Evolutionary conservation across 1,284 basidiomycete species (phyloP).

Genomic region (Trichosporon ovoides): DNA sequence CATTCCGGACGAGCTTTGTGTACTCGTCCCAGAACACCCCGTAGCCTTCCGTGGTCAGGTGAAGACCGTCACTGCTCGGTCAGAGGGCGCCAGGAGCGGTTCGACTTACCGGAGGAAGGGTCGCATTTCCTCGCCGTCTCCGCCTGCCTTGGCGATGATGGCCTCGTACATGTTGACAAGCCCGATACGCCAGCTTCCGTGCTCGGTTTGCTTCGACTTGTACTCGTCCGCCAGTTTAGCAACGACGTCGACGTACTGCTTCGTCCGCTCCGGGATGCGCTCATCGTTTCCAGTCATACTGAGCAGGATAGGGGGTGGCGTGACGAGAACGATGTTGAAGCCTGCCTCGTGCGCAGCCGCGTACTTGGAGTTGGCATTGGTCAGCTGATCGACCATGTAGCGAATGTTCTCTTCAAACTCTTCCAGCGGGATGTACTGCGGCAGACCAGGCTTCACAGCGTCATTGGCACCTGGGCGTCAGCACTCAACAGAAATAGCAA

Average conservation of each 20-base stretch:
- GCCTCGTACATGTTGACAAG: constrained; percentile 65
- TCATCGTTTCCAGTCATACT: constrained; percentile 49
- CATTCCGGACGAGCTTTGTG: constrained; percentile 56
- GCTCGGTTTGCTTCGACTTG: constrained; percentile 21
- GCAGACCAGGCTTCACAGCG: constrained; percentile 8
- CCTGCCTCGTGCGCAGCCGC: constrained; percentile 22
- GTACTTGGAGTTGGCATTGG: constrained; percentile 17
- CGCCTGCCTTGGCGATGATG: constrained; percentile 56
- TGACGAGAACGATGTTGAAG: constrained; percentile 62
- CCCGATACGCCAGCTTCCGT: constrained; percentile 48
- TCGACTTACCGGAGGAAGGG: constrained; percentile 20
- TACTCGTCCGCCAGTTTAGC: constrained; percentile 57
- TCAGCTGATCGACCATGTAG: constrained; percentile 25
- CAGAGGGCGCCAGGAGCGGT: not conserved
- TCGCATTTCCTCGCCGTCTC: constrained; percentile 51
- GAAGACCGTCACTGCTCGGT: constrained; percentile 61
- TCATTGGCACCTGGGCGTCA: constrained; percentile 25
- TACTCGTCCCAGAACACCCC: constrained; percentile 63
- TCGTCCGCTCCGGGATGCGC: constrained; percentile 59
- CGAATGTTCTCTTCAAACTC: constrained; percentile 26
- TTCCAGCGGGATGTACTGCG: constrained; percentile 22
- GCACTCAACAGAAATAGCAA: not conserved
- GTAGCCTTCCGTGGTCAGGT: constrained; percentile 68
- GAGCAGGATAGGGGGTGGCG: constrained; percentile 72
- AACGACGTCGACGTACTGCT: constrained; percentile 63